These are phyloP conservation scores for Paragyromitra xinjiangensis DNA, from an alignment of 495 filamentous ascomycete species.

Conservation along the genomic window DNA sequence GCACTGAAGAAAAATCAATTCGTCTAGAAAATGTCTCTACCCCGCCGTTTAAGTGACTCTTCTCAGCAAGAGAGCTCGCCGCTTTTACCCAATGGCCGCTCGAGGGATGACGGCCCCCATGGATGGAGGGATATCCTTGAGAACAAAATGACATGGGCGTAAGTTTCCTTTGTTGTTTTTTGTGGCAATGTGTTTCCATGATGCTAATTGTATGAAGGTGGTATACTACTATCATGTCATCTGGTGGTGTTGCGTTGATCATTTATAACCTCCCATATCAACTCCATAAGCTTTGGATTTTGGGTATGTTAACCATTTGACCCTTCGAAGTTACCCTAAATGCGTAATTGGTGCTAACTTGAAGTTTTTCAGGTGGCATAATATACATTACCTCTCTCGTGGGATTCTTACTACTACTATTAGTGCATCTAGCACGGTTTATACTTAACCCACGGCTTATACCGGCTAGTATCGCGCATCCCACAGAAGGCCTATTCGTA, in stretches of 20 bases:
- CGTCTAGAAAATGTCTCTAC: slow-evolving; percentile 40
- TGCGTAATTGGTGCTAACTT: slow-evolving; percentile 18
- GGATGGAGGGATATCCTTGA: slow-evolving; percentile 56
- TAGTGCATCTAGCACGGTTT: slow-evolving; percentile 52
- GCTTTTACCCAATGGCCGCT: slow-evolving; percentile 39
- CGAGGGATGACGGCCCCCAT: slow-evolving; percentile 36
- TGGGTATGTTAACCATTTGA: slow-evolving; percentile 37
- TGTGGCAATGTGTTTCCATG: background rate
- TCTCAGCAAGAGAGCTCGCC: slow-evolving; percentile 42
- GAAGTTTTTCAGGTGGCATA: slow-evolving; percentile 32
- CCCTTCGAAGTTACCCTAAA: background rate
- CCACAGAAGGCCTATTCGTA: slow-evolving; percentile 51
- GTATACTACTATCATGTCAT: slow-evolving; percentile 54
- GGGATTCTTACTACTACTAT: slow-evolving; percentile 48
- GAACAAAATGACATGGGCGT: slow-evolving; percentile 58
- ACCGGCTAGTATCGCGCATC: slow-evolving; percentile 42
- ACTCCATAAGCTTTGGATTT: slow-evolving; percentile 46
- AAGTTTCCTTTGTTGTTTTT: slow-evolving; percentile 16
- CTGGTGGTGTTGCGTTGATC: slow-evolving; percentile 52
- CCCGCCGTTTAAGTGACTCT: slow-evolving; percentile 33
- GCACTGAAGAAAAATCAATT: background rate
- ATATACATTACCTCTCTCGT: slow-evolving; percentile 53
- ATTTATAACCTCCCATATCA: slow-evolving; percentile 51
- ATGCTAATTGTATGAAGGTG: slow-evolving; percentile 43
- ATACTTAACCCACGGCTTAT: slow-evolving; percentile 47